Base-by-base conservation (phyloP, 129 eudicot genomes). In the Sambucus nigra region DNA sequence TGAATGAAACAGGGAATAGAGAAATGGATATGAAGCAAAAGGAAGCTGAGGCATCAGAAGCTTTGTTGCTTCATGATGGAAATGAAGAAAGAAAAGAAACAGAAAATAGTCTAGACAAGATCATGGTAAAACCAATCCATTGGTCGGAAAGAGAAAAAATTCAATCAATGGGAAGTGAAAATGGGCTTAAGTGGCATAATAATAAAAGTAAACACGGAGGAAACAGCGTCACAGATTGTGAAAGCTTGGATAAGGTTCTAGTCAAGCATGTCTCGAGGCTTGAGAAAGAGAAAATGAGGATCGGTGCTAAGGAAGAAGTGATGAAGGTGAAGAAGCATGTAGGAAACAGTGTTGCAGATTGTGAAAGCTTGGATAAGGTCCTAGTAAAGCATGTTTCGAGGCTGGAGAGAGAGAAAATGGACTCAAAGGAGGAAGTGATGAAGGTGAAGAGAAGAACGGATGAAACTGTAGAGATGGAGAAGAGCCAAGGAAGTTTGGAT, bases 191-290 rank as follows among this genome's bases (percentile, higher is more conserved):
- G 46, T 24, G 40, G 23, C 25, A 23, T 9, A 7, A n/a, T n/a
- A n/a, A n/a, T n/a, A 44, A 58, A 56, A 65, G 7, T 33, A 61
- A 51, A 14, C 22, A 41, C 16, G 61, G 47, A 24, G 53, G 51
- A 53, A 55, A 15, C 14, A 45, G 7, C 51, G 33, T 19, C 10
- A 26, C 60, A 59, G 49, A 58, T 10, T 40, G 28, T 47, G 96
- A 77, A 65, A 67, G 86, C 51, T 66, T 88, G 67, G 97, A 88
- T 53, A 78, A 65, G 29, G 72, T 84, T 65, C 63, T 88, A 32
- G 87, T 88, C 16, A 88, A 80, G 66, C 97, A 73, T 64, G 81
- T 77, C 7, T 88, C 97, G 15, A 88, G 73, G 51, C 80, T 88
- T 17, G 97, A 88, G 73, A 82, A 57, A 51, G 97, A 69, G 67